Conservation (phyloP, 2,329 filamentous ascomycete species). For the Cladosporium sp. region DNA sequence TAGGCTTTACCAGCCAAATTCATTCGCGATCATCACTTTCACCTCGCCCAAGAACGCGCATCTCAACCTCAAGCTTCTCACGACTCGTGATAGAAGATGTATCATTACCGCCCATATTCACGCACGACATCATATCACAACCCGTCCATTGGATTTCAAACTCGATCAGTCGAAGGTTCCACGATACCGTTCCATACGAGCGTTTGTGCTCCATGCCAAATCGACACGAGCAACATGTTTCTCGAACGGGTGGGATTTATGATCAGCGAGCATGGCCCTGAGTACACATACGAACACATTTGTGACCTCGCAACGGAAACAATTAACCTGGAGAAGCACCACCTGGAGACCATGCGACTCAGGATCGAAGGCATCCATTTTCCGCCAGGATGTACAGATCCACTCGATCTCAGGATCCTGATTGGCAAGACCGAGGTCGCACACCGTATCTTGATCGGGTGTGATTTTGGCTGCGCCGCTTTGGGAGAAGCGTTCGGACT, state of each 20-base stretch:
- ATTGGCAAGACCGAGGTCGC: background rate
- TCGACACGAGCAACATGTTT: background rate
- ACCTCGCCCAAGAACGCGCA: no score
- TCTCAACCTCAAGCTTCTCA: background rate
- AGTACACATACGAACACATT: background rate
- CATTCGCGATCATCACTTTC: no score
- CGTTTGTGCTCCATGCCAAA: background rate
- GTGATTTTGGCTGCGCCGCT: background rate
- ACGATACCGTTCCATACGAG: background rate
- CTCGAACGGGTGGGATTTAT: background rate
- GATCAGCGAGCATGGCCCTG: background rate
- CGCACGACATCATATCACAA: background rate
- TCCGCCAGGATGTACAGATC: background rate
- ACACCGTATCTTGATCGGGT: background rate
- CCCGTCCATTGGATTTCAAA: background rate
- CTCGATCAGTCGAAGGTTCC: background rate
- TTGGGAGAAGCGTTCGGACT: background rate
- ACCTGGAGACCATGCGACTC: background rate
- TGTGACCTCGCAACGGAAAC: background rate
- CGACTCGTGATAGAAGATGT: background rate
- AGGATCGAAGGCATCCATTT: background rate
- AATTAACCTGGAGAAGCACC: background rate
- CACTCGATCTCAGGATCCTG: background rate
- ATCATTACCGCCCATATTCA: background rate
- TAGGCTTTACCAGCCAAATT: no score